Base-by-base conservation (phyloP, 805 yeast genomes). In the Ogataea philodendri region DNA sequence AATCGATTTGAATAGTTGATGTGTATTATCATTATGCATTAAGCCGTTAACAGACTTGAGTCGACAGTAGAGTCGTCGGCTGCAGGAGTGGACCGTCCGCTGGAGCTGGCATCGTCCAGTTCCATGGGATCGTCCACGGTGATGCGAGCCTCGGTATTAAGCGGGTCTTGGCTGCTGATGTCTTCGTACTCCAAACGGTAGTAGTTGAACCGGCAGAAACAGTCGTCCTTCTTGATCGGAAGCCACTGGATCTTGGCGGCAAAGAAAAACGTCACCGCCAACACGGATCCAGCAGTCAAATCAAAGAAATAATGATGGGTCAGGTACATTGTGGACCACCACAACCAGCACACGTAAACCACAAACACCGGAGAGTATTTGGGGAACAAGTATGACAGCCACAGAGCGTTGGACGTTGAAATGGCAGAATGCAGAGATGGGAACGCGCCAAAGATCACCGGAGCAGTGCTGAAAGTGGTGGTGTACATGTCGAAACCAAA, bases 281-380 rank as follows among this genome's bases (percentile, higher is more conserved):
- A 66, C 7, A 76, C 72, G 1, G 96, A 88, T 20, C 97, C 97
- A 6, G 88, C 93, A 55, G 85, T 85, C 38, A 89, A 73, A 57
- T 88, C 97, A 44, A 89, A 78, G 56, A 90, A 89, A 60, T 89
- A 89, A 61, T 89, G 97, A 62, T 89, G 97, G 0, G 96, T 88
- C 51, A 89, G 70, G 62, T 89, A 89, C 97, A 90, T 89, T n/a
- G 97, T 90, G 22, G 93, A 74, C 97, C 97, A 89, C 97, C 97
- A 89, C 48, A 89, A 72, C 94, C 95, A 86, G 47, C 79, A 66
- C n/a, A 86, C 90, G 59, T 89, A 90, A 15, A 67, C 63, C 55
- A 81, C 69, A 67, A 86, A 83, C 5, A 80, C 44, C 5, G 81
- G 74, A 1, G 76, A 70, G 40, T 66, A 68, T 27, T 63, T 67